phyloP scores from a whole-genome alignment of 2,329 filamentous ascomycete genomes.

The Penicillium brevicompactum region DNA sequence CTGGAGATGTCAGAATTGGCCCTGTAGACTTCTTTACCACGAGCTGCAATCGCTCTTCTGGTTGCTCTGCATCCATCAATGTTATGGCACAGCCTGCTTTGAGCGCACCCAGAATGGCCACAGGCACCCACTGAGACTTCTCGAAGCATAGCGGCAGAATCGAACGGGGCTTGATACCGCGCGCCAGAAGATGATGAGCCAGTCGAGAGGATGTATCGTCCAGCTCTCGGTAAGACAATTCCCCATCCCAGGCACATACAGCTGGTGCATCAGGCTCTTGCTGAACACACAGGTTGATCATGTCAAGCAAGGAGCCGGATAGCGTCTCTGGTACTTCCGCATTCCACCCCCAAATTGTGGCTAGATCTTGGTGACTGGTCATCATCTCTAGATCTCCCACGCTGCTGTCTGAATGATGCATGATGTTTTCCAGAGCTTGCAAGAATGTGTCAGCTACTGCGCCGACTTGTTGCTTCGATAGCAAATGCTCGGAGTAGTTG shows the following conservation, averaged over 20 bases:
- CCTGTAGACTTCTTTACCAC: not conserved
- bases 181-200: not conserved
- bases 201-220: not conserved
- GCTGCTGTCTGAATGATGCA: not conserved
- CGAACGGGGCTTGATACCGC: not conserved
- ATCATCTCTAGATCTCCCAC: not conserved
- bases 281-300: not conserved
- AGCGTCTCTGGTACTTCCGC: not conserved
- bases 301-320: not conserved
- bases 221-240: not conserved
- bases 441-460: not conserved
- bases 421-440: not conserved
- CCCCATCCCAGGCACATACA: constrained; percentile 1
- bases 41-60: not conserved
- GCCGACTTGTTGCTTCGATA: not conserved
- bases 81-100: not conserved
- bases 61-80: not conserved
- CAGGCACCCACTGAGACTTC: constrained; percentile 1
- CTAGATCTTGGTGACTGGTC: not conserved
- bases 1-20: not conserved
- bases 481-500: not conserved
- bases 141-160: constrained; percentile 1
- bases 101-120: not conserved
- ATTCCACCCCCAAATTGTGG: constrained; percentile 2
- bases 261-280: not conserved